Evolutionary conservation across 305 asterid species (phyloP).

Genomic region (Plantago coronopus): DNA sequence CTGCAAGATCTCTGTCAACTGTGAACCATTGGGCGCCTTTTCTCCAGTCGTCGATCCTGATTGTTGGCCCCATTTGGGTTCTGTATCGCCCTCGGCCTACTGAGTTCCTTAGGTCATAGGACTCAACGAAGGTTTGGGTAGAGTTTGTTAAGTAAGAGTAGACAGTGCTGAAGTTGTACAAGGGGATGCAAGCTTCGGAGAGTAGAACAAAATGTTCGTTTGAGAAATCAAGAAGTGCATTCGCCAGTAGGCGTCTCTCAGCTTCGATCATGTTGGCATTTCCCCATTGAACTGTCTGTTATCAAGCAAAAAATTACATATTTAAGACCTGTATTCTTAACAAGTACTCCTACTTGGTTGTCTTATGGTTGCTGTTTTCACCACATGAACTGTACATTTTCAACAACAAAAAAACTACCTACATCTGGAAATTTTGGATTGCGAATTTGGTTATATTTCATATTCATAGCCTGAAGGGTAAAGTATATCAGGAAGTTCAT

Average conservation of each 20-base stretch:
- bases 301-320: slow-evolving; percentile 11
- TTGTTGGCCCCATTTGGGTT: slow-evolving; percentile 41
- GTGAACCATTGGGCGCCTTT: slow-evolving; percentile 87
- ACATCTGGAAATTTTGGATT: neutral
- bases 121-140: slow-evolving; percentile 40
- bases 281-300: slow-evolving; percentile 72
- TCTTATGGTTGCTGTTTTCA: too few relatives aligned
- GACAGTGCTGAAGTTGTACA: slow-evolving; percentile 54
- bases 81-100: slow-evolving; percentile 77
- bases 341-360: too few relatives aligned
- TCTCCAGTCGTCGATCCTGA: slow-evolving; percentile 51
- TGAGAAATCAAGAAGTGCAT: slow-evolving; percentile 61
- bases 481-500: too few relatives aligned
- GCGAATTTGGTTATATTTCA: neutral
- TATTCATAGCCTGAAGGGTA: neutral
- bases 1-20: slow-evolving; percentile 49
- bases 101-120: slow-evolving; percentile 48
- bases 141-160: slow-evolving; percentile 53
- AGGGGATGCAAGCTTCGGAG: slow-evolving; percentile 75
- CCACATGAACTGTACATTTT: too few relatives aligned
- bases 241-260: slow-evolving; percentile 62
- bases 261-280: slow-evolving; percentile 73
- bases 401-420: too few relatives aligned
- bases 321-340: too few relatives aligned
- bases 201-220: slow-evolving; percentile 68